Evolutionary conservation across 2,329 filamentous ascomycete species (phyloP).

Genomic region (Dryadomyces sulphureus): DNA sequence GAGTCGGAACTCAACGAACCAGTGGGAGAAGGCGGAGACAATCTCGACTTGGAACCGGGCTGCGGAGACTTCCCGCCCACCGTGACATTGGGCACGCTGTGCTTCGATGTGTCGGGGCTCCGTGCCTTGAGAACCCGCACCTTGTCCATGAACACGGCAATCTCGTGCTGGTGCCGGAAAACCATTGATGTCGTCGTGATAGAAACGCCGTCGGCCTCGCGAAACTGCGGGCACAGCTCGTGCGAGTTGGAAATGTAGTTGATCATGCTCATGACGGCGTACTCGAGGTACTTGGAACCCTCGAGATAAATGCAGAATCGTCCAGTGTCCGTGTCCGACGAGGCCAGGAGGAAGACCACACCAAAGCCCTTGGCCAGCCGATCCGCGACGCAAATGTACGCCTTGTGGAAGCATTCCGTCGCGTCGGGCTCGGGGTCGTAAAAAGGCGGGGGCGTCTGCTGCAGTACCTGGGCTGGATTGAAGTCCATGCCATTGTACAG

Average conservation of each 20-base stretch:
- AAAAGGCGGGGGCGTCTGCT: neutral
- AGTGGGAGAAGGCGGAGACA: too few species aligned
- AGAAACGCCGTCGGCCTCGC: slow-evolving; percentile 6
- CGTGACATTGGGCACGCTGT: neutral
- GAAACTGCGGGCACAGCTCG: slow-evolving; percentile 8
- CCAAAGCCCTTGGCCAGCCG: slow-evolving; percentile 6
- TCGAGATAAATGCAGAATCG: slow-evolving; percentile 7
- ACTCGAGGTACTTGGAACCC: slow-evolving; percentile 8
- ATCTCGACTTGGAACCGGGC: too few species aligned
- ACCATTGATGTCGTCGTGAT: slow-evolving; percentile 8
- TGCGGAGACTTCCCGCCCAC: too few species aligned
- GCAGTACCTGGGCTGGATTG: neutral
- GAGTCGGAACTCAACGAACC: too few species aligned
- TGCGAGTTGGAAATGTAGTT: slow-evolving; percentile 9
- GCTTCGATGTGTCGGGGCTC: neutral
- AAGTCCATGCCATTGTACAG: too few species aligned
- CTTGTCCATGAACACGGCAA: slow-evolving; percentile 7
- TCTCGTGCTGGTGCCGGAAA: slow-evolving; percentile 5
- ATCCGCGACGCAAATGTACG: slow-evolving; percentile 6
- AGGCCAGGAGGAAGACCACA: slow-evolving; percentile 3
- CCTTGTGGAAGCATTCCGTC: slow-evolving; percentile 3
- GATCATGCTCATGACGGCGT: slow-evolving; percentile 8
- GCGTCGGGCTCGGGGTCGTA: neutral
- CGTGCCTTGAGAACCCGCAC: slow-evolving; percentile 1
- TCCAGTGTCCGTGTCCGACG: slow-evolving; percentile 1